Percentiles rank a stretch among this genome's conserved stretches.
phyloP scores from a whole-genome alignment of 176 grass and related monocot genomes.

The Alopecurus myosuroides region DNA sequence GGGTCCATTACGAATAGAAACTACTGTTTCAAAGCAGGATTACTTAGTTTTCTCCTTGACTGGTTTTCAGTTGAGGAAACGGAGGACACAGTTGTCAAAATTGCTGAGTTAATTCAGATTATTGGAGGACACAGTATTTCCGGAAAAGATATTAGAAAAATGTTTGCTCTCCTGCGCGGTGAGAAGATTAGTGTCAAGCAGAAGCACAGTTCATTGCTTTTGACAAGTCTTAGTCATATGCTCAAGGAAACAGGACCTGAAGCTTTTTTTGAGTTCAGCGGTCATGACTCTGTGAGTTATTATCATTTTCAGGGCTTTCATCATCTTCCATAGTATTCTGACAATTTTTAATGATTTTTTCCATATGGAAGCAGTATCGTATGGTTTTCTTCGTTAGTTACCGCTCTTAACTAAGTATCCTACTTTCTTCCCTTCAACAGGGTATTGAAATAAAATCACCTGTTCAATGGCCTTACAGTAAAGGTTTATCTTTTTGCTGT shows the following conservation, averaged over 20 bases:
- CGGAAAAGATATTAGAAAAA: slow-evolving; percentile 92
- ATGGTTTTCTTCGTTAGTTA: neutral
- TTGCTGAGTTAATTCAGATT: slow-evolving; percentile 83
- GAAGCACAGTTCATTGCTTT: slow-evolving; percentile 70
- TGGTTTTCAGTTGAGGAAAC: slow-evolving; percentile 76
- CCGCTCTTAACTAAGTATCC: slow-evolving; percentile 16
- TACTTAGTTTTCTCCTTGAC: slow-evolving; percentile 95
- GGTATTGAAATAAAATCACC: slow-evolving; percentile 89
- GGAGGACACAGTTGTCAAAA: slow-evolving; percentile 75
- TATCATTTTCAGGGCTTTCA: neutral
- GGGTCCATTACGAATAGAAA: slow-evolving; percentile 88
- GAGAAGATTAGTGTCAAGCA: slow-evolving; percentile 66
- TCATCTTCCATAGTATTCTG: neutral
- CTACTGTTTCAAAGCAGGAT: slow-evolving; percentile 84
- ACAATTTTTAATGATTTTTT: neutral
- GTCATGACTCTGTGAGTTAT: slow-evolving; percentile 82
- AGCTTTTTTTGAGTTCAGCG: slow-evolving; percentile 91
- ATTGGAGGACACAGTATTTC: slow-evolving; percentile 96
- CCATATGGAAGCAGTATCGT: neutral
- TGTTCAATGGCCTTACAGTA: slow-evolving; percentile 91
- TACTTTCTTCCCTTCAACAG: slow-evolving; percentile 35
- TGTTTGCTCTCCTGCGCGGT: slow-evolving; percentile 82
- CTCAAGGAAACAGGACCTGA: slow-evolving; percentile 98
- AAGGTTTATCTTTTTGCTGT: slow-evolving; percentile 88
- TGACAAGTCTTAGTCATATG: slow-evolving; percentile 87